Conservation (phyloP, 805 yeast genomes). For the Saturnispora bothae region DNA sequence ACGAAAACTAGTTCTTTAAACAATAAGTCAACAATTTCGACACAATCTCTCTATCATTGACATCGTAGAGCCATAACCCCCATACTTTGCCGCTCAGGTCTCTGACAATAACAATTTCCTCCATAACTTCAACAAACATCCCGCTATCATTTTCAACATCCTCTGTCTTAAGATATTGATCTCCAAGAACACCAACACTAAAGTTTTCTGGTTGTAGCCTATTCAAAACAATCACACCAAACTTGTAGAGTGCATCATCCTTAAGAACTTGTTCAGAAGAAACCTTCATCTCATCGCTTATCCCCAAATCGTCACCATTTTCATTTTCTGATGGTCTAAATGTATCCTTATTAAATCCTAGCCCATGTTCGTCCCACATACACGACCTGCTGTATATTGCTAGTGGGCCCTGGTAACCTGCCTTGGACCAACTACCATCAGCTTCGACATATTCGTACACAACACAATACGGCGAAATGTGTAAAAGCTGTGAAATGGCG, state of each 20-base stretch:
- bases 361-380: constrained; percentile 3
- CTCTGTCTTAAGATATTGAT: constrained; percentile 28
- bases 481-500: constrained; percentile 52
- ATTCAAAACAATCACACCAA: constrained; percentile 62
- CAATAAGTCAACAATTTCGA: constrained; percentile 30
- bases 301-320: not conserved
- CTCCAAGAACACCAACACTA: constrained; percentile 57
- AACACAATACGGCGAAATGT: constrained; percentile 63
- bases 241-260: constrained; percentile 36
- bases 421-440: constrained; percentile 50
- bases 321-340: constrained; percentile 2
- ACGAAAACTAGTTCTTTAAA: constrained; percentile 14
- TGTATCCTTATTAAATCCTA: constrained; percentile 5
- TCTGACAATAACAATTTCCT: constrained; percentile 59
- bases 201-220: constrained; percentile 61
- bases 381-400: constrained; percentile 41
- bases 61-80: constrained; percentile 72
- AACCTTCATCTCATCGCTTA: constrained; percentile 5
- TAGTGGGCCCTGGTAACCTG: constrained; percentile 60
- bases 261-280: constrained; percentile 26
- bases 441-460: constrained; percentile 53
- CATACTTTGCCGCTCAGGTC: constrained; percentile 59
- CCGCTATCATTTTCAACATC: constrained; percentile 23
- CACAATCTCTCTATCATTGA: constrained; percentile 51
- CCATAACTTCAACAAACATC: constrained; percentile 59